Evolutionary conservation across 768 basidiomycete genomes (phyloP).

Genomic region (Dacryopinax spathularia): DNA sequence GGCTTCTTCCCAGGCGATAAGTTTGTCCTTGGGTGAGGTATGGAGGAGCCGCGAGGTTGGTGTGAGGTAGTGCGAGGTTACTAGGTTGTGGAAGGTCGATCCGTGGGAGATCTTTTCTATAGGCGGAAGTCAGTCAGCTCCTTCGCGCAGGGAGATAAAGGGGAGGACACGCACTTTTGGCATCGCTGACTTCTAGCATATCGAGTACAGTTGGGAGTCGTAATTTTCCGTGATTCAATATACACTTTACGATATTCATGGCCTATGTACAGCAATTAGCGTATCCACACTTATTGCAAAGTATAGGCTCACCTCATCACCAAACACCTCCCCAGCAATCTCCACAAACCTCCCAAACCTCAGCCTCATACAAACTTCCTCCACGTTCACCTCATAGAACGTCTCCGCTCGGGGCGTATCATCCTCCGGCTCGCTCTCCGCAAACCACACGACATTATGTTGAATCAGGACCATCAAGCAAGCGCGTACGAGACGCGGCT

Average conservation of each 20-base stretch:
- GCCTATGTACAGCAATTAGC: slow-evolving; percentile 33
- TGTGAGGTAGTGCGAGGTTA: slow-evolving; percentile 60
- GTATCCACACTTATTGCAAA: slow-evolving; percentile 4
- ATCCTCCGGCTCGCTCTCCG: slow-evolving; percentile 46
- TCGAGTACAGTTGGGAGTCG: slow-evolving; percentile 51
- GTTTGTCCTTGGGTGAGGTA: slow-evolving; percentile 63
- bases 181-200: slow-evolving; percentile 35
- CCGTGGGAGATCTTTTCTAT: slow-evolving; percentile 31
- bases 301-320: slow-evolving; percentile 42
- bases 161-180: slow-evolving; percentile 35
- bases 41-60: slow-evolving; percentile 68
- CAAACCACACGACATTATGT: slow-evolving; percentile 85
- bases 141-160: too few relatives aligned
- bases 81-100: slow-evolving; percentile 53
- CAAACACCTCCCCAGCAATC: slow-evolving; percentile 56
- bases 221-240: slow-evolving; percentile 79
- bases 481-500: slow-evolving; percentile 52
- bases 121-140: not conserved
- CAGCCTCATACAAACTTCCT: slow-evolving; percentile 68
- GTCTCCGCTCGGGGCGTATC: slow-evolving; percentile 35
- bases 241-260: slow-evolving; percentile 54
- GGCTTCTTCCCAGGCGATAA: slow-evolving; percentile 65
- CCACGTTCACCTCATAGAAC: slow-evolving; percentile 59
- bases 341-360: slow-evolving; percentile 73
- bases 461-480: slow-evolving; percentile 69